These are phyloP conservation scores for Curvularia lunata DNA, from an alignment of 2,329 filamentous ascomycete genomes.

Conservation along the genomic window DNA sequence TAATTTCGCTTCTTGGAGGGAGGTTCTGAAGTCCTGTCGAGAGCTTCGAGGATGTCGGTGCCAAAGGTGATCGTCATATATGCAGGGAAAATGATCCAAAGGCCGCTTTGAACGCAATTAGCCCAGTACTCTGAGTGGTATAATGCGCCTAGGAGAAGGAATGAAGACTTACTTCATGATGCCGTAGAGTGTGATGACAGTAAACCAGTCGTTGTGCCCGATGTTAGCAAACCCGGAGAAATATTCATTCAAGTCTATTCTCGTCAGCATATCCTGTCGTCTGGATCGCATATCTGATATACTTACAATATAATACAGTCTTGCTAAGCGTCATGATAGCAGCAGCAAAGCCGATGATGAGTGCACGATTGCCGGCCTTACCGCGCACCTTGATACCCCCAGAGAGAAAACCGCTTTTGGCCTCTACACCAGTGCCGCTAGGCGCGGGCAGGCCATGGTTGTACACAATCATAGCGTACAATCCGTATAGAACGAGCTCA, in stretches of 20 bases:
- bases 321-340: conserved; percentile 71
- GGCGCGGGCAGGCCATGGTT: conserved; percentile 44
- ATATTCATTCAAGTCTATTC: conserved; percentile 65
- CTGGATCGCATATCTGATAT: conserved; percentile 18
- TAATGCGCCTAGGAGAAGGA: background rate
- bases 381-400: conserved; percentile 61
- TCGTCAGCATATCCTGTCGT: conserved; percentile 11
- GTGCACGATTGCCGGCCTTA: conserved; percentile 59
- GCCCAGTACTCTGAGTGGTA: background rate
- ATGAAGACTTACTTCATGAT: conserved; percentile 66
- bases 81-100: conserved; percentile 68
- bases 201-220: conserved; percentile 64
- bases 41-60: conserved; percentile 65
- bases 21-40: conserved; percentile 55
- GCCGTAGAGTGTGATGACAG: conserved; percentile 66
- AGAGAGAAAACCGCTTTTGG: conserved; percentile 53
- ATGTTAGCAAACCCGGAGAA: conserved; percentile 67
- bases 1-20: conserved; percentile 38
- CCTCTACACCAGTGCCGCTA: conserved; percentile 51
- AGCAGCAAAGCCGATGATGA: conserved; percentile 64
- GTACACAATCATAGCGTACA: conserved; percentile 65
- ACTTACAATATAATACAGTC: conserved; percentile 69
- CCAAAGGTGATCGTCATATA: conserved; percentile 69
- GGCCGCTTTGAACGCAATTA: conserved; percentile 54
- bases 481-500: conserved; percentile 70